Evolutionary conservation across 345 rosid genomes (phyloP).

Genomic region (Moricandia arvensis): DNA sequence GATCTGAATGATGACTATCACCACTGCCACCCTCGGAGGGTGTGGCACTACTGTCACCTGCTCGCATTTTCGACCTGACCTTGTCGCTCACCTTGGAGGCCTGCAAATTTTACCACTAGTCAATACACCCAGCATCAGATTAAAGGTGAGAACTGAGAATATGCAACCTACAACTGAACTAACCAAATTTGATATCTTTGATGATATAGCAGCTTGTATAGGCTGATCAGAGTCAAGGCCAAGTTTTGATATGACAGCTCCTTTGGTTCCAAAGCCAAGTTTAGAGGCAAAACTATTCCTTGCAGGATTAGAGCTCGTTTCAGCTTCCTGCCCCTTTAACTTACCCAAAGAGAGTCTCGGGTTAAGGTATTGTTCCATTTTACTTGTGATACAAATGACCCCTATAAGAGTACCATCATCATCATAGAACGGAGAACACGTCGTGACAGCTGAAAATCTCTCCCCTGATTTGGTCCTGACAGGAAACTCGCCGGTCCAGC

Average conservation of each 20-base stretch:
- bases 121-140: slow-evolving; percentile 29
- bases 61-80: slow-evolving; percentile 73
- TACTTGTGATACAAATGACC: slow-evolving; percentile 68
- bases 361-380: slow-evolving; percentile 54
- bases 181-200: slow-evolving; percentile 90
- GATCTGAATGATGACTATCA: slow-evolving; percentile 69
- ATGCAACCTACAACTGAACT: slow-evolving; percentile 38
- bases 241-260: slow-evolving; percentile 59
- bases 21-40: slow-evolving; percentile 79
- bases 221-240: slow-evolving; percentile 94
- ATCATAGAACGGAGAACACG: slow-evolving; percentile 74
- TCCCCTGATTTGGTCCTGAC: slow-evolving; percentile 73
- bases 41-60: slow-evolving; percentile 47
- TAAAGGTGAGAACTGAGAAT: slow-evolving; percentile 26
- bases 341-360: slow-evolving; percentile 32
- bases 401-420: slow-evolving; percentile 76
- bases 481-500: slow-evolving; percentile 92
- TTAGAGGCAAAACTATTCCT: slow-evolving; percentile 54
- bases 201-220: slow-evolving; percentile 78
- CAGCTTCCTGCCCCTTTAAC: slow-evolving; percentile 45
- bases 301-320: slow-evolving; percentile 49
- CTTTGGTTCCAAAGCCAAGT: slow-evolving; percentile 29
- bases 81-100: slow-evolving; percentile 83
- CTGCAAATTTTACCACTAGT: slow-evolving; percentile 43
- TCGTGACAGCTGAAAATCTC: slow-evolving; percentile 56